phyloP scores from a whole-genome alignment of 2,329 filamentous ascomycete species.

The Mycocentrospora acerina region DNA sequence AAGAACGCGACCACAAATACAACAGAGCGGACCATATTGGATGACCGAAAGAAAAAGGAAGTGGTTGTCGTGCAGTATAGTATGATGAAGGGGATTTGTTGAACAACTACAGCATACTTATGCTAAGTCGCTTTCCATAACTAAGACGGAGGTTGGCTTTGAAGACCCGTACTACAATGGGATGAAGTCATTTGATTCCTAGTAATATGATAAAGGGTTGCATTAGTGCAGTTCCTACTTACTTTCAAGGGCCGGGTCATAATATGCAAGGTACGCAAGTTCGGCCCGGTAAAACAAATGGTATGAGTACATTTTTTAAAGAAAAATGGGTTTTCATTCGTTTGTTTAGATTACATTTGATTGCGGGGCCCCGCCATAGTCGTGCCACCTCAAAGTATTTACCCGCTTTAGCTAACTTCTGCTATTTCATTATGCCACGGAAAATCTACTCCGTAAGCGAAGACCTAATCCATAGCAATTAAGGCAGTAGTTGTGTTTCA shows the following conservation, averaged over 20 bases:
- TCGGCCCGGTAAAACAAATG: slow-evolving; percentile 8
- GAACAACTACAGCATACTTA: slow-evolving; percentile 5
- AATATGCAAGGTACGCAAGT: slow-evolving; percentile 9
- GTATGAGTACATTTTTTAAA: slow-evolving; percentile 2
- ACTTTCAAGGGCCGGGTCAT: slow-evolving; percentile 1
- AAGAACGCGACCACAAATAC: slow-evolving; percentile 29
- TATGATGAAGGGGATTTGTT: slow-evolving; percentile 5
- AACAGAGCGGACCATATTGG: slow-evolving; percentile 25
- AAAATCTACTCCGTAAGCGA: no score
- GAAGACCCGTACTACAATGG: background rate
- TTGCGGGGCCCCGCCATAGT: slow-evolving; percentile 9
- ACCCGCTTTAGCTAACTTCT: no score
- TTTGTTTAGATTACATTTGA: slow-evolving; percentile 3
- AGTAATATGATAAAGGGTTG: background rate
- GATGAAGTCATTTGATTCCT: background rate
- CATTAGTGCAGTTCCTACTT: background rate
- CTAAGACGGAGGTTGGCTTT: slow-evolving; percentile 4
- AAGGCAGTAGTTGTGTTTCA: no score
- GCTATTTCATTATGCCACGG: no score
- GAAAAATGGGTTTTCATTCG: background rate
- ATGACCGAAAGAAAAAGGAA: background rate
- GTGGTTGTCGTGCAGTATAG: slow-evolving; percentile 6
- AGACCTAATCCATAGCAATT: no score
- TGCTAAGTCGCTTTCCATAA: slow-evolving; percentile 1
- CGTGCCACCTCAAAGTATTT: no score